Evolutionary conservation across 345 rosid genomes (phyloP), one percentile per base, ranked within the genome.

Genomic region (Hevea brasiliensis): DNA sequence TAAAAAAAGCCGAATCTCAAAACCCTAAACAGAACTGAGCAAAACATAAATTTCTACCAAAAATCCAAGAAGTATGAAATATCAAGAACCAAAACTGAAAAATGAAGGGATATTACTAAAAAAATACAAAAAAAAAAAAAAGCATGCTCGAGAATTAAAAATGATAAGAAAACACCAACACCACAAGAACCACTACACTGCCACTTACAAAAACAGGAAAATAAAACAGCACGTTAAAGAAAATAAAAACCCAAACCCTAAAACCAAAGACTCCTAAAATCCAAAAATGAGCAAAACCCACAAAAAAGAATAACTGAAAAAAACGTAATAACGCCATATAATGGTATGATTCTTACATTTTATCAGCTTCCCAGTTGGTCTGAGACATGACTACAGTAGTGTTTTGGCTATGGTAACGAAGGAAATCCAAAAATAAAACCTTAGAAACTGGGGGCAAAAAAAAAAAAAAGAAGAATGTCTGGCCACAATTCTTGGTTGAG

Each of bases 351-450:
- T 67, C 89, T 87, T 81, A 93, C 98, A 93, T 93, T 93, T 93
- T 93, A 91, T 93, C 98, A 78, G 98, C 98, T 90, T 93, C 96
- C 98, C 98, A 93, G 85, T 91, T 93, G 81, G 92, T 90, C 83
- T 93, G 98, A 86, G 71, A n/a, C 59, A 50, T 50, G 20, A 15
- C 13, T 50, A 50, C n/a, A 50, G 2, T 32, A 32, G 37, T 32
- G 37, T 4, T 32, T 32, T 32, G 37, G 37, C 37, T 32, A n/a
- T n/a, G n/a, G n/a, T n/a, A n/a, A n/a, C n/a, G n/a, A n/a, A n/a
- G n/a, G n/a, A n/a, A n/a, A n/a, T n/a, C n/a, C n/a, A n/a, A n/a
- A n/a, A n/a, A n/a, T n/a, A n/a, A n/a, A n/a, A n/a, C n/a, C n/a
- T n/a, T n/a, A n/a, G n/a, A n/a, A n/a, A n/a, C n/a, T n/a, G n/a